These are phyloP conservation scores for Sungouiella blattae DNA, from an alignment of 805 yeast genomes.

Conservation along the genomic window DNA sequence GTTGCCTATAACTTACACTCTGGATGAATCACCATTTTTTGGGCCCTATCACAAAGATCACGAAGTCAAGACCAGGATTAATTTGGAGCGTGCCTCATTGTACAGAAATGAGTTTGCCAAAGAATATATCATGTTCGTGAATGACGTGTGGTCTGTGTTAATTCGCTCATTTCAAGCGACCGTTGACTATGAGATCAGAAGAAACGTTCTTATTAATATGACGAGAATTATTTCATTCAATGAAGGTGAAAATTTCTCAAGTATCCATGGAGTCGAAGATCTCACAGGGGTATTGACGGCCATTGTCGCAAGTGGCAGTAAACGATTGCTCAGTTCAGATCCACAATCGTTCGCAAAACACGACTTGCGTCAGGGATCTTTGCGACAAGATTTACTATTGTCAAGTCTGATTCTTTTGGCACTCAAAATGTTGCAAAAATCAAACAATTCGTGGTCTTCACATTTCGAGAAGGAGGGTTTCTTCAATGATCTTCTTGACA, in stretches of 20 bases:
- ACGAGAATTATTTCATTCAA: slow-evolving; percentile 48
- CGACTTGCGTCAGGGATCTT: slow-evolving; percentile 14
- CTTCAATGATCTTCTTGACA: slow-evolving; percentile 44
- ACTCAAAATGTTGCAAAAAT: slow-evolving; percentile 39
- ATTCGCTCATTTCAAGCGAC: slow-evolving; percentile 68
- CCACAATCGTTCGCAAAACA: neutral
- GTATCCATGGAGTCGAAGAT: slow-evolving; percentile 28
- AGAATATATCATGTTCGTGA: slow-evolving; percentile 16
- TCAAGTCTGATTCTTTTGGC: slow-evolving; percentile 52
- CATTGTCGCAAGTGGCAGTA: slow-evolving; percentile 55
- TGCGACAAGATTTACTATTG: slow-evolving; percentile 40
- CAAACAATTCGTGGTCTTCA: slow-evolving; percentile 44
- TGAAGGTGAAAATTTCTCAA: slow-evolving; percentile 24
- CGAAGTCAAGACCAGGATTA: slow-evolving; percentile 23
- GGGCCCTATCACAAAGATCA: slow-evolving; percentile 17
- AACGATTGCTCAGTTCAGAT: slow-evolving; percentile 16
- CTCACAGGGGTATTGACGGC: slow-evolving; percentile 56
- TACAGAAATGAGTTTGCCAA: slow-evolving; percentile 17
- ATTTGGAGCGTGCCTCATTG: slow-evolving; percentile 29
- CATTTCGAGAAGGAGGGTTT: slow-evolving; percentile 72
- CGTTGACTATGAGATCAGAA: slow-evolving; percentile 62
- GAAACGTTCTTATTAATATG: slow-evolving; percentile 51
- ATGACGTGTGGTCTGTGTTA: slow-evolving; percentile 48
- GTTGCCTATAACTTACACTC: slow-evolving; percentile 47
- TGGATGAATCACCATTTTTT: slow-evolving; percentile 29